These are phyloP conservation scores for Paraconiothyrium sp. DNA, from an alignment of 2,329 filamentous ascomycete species.

Conservation along the genomic window DNA sequence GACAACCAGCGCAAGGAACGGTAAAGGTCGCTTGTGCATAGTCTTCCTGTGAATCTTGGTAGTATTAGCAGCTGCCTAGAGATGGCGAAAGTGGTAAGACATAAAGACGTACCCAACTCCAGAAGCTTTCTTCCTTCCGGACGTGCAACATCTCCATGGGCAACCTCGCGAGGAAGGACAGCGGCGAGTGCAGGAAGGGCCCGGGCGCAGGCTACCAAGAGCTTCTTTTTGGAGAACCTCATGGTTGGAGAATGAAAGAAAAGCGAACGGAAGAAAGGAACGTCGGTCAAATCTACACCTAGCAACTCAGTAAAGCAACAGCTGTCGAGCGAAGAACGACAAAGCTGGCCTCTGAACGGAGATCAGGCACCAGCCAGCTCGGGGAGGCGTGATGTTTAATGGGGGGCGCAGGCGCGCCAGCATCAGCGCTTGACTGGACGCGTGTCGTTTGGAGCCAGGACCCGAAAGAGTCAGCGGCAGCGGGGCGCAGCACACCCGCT, in stretches of 20 bases:
- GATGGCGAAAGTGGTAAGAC: constrained; percentile 32
- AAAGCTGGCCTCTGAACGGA: constrained; percentile 28
- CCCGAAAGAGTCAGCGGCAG: constrained; percentile 26
- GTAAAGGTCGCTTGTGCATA: constrained; percentile 55
- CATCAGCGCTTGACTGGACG: constrained; percentile 25
- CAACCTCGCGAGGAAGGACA: constrained; percentile 32
- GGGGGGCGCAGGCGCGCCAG: constrained; percentile 25
- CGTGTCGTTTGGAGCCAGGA: constrained; percentile 23
- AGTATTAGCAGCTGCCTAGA: constrained; percentile 45
- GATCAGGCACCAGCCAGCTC: constrained; percentile 46
- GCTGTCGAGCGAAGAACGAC: constrained; percentile 24
- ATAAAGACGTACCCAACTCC: constrained; percentile 45
- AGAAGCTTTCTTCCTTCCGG: constrained; percentile 31
- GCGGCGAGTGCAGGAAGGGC: constrained; percentile 40
- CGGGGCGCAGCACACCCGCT: constrained; percentile 40
- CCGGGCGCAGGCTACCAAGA: constrained; percentile 43
- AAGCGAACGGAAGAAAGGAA: constrained; percentile 25
- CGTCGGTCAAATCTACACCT: constrained; percentile 26
- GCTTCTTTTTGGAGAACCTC: constrained; percentile 45
- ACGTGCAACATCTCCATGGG: constrained; percentile 25
- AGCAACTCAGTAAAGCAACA: constrained; percentile 24
- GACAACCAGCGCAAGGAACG: constrained; percentile 54
- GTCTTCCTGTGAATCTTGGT: constrained; percentile 43
- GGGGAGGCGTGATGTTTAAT: constrained; percentile 27
- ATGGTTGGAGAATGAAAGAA: constrained; percentile 28